Evolutionary conservation across 352 stramenopile genomes (phyloP).

Genomic region (Phytophthora megakarya): DNA sequence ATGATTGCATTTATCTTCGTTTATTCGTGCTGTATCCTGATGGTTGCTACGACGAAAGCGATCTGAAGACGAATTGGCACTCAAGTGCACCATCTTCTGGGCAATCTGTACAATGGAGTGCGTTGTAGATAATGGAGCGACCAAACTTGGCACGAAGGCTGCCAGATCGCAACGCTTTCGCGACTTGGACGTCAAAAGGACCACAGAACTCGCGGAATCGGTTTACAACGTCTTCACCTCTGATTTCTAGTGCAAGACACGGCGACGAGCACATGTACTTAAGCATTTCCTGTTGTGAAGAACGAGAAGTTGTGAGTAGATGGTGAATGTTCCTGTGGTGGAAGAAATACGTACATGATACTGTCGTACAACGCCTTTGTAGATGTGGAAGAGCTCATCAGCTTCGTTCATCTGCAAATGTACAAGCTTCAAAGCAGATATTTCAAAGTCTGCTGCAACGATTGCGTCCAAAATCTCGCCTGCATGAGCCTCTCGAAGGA

Average conservation of each 20-base stretch:
- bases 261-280: conserved; percentile 91
- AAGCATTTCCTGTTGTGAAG: conserved; percentile 67
- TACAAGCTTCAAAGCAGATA: conserved; percentile 89
- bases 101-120: conserved; percentile 93
- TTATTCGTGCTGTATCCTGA: conserved; percentile 3
- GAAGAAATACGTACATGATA: conserved; percentile 58
- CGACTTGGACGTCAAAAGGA: conserved; percentile 91
- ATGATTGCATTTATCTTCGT: background rate
- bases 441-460: conserved; percentile 78
- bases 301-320: background rate
- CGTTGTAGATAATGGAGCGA: conserved; percentile 84
- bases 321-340: background rate
- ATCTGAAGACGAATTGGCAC: conserved; percentile 89
- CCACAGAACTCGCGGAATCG: conserved; percentile 86
- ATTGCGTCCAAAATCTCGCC: conserved; percentile 88
- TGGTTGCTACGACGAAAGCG: conserved; percentile 32
- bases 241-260: conserved; percentile 90
- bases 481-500: conserved; percentile 61
- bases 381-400: conserved; percentile 92
- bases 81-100: conserved; percentile 91
- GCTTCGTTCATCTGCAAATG: conserved; percentile 78
- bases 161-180: conserved; percentile 80
- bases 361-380: conserved; percentile 72
- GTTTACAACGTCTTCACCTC: conserved; percentile 77
- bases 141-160: conserved; percentile 91